phyloP scores from a whole-genome alignment of 2,329 filamentous ascomycete genomes.

The Diaporthe eres region DNA sequence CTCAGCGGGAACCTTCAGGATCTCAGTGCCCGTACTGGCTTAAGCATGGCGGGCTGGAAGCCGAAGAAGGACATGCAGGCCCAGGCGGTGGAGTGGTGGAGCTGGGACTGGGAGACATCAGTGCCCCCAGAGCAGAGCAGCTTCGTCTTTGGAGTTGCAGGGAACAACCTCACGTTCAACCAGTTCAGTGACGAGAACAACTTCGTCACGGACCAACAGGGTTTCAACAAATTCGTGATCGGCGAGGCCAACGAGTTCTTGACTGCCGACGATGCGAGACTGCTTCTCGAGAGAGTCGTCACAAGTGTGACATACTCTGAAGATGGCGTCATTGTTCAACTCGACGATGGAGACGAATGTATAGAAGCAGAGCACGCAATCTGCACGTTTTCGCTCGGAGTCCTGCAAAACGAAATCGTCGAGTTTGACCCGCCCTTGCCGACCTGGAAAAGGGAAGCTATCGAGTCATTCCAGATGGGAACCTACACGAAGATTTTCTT shows the following conservation, averaged over 20 bases:
- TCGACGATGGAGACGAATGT: neutral
- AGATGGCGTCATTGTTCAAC: neutral
- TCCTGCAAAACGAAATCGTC: neutral
- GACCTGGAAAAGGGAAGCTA: neutral
- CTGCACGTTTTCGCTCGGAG: neutral
- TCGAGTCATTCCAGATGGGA: neutral
- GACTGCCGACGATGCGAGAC: neutral
- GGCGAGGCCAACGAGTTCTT: neutral
- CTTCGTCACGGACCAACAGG: neutral
- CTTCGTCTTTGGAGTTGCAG: neutral
- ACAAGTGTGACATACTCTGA: neutral
- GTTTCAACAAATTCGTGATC: neutral
- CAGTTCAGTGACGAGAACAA: constrained; percentile 7
- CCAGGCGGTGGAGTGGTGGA: neutral
- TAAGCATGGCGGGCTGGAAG: neutral
- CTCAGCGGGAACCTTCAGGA: neutral
- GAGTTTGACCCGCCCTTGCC: neutral
- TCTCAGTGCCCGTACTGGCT: neutral
- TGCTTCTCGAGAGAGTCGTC: neutral
- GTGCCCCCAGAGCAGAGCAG: neutral
- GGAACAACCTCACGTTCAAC: neutral
- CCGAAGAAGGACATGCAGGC: neutral
- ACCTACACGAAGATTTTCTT: neutral
- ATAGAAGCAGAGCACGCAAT: neutral
- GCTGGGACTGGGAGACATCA: constrained; percentile 4